Percentiles rank a stretch among this genome's conserved stretches.
These are phyloP conservation scores for Chaetothyriales sp. DNA, from an alignment of 2,329 filamentous ascomycete genomes.

Conservation along the genomic window DNA sequence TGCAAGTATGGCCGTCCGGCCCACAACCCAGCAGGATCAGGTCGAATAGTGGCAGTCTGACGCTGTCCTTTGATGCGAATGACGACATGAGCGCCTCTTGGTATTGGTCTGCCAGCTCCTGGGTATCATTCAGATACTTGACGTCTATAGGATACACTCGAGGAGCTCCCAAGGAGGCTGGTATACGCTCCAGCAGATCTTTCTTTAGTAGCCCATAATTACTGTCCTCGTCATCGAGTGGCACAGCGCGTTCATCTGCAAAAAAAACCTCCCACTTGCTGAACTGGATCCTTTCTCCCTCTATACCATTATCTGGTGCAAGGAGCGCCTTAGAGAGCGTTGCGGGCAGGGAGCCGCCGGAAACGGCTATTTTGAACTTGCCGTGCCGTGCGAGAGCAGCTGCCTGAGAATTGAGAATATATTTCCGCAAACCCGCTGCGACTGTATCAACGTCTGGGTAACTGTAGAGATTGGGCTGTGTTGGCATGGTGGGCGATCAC, in stretches of 20 bases:
- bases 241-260: constrained; percentile 89
- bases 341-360: constrained; percentile 82
- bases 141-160: constrained; percentile 67
- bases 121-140: constrained; percentile 54
- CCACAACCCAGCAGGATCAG: constrained; percentile 85
- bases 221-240: constrained; percentile 81
- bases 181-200: constrained; percentile 81
- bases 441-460: constrained; percentile 59
- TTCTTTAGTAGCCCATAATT: constrained; percentile 82
- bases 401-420: constrained; percentile 70
- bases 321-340: constrained; percentile 77
- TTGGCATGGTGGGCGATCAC: constrained; percentile 22
- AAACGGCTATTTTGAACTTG: constrained; percentile 82
- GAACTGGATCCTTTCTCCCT: constrained; percentile 51
- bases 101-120: constrained; percentile 88
- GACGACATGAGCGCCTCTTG: constrained; percentile 72
- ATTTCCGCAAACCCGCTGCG: constrained; percentile 63
- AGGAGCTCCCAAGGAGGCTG: constrained; percentile 50
- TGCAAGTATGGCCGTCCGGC: constrained; percentile 94
- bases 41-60: constrained; percentile 90
- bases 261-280: constrained; percentile 96
- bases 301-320: constrained; percentile 34
- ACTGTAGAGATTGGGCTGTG: constrained; percentile 55
- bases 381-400: constrained; percentile 66
- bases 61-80: constrained; percentile 85